These are phyloP conservation scores for Epipyxis sp. DNA, from an alignment of 108 stramenopile genomes.

Conservation along the genomic window DNA sequence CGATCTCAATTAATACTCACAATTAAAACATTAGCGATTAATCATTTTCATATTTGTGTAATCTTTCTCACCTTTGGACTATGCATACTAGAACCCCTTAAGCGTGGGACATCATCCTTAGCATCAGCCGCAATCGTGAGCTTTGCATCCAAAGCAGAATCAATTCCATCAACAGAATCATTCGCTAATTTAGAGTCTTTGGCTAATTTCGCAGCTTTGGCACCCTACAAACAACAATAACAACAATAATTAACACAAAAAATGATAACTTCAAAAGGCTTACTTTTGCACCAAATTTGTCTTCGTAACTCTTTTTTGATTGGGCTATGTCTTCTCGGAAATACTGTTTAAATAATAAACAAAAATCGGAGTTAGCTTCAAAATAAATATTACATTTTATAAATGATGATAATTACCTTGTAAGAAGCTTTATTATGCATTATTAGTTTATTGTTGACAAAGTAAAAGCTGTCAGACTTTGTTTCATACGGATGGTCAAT, in stretches of 20 bases:
- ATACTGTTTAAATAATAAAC: conserved; percentile 47
- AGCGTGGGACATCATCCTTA: no score
- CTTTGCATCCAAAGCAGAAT: neutral
- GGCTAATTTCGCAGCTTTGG: conserved; percentile 26
- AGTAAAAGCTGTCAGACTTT: conserved; percentile 66
- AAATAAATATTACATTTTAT: neutral
- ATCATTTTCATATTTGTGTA: no score
- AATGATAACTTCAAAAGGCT: neutral
- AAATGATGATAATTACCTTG: conserved; percentile 16
- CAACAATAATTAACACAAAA: neutral
- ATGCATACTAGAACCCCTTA: no score
- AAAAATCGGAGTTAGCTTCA: neutral
- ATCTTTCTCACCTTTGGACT: no score
- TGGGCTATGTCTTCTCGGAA: conserved; percentile 51
- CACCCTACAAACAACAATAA: neutral
- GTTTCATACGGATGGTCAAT: conserved; percentile 67
- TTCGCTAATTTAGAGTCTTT: neutral
- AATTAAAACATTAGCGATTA: no score
- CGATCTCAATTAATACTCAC: no score
- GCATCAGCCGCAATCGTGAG: neutral
- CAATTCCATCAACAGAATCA: neutral
- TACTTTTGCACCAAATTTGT: conserved; percentile 30
- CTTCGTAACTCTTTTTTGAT: conserved; percentile 58
- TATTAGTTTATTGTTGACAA: conserved; percentile 65
- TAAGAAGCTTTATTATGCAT: conserved; percentile 75